A percentile compares a stretch with the other conserved stretches of the same genome.
Evolutionary conservation across 2,329 filamentous ascomycete genomes (phyloP).

Genomic region (Cladosporium cucumerinum): DNA sequence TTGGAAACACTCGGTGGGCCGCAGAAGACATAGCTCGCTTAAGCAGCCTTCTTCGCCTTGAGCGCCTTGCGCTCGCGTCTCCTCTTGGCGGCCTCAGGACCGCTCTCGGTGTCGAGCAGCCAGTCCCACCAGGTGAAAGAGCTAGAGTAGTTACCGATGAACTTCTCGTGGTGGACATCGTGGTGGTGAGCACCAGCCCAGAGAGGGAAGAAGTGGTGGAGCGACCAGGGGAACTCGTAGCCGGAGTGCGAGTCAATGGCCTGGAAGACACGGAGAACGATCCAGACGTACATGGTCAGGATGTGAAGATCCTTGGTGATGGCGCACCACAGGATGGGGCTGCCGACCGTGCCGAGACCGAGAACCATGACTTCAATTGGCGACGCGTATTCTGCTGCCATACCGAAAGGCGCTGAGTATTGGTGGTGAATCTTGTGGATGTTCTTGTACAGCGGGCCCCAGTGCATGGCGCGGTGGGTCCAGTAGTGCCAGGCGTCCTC

Average conservation of each 20-base stretch:
- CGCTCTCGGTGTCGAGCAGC: slow-evolving; percentile 86
- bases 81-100: slow-evolving; percentile 78
- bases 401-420: slow-evolving; percentile 94
- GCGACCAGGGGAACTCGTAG: slow-evolving; percentile 96
- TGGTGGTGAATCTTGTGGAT: slow-evolving; percentile 99
- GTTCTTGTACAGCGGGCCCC: slow-evolving; percentile 89
- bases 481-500: slow-evolving; percentile 99
- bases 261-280: slow-evolving; percentile 87
- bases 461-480: slow-evolving; percentile 88
- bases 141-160: slow-evolving; percentile 96
- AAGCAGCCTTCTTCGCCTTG: slow-evolving; percentile 61
- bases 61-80: slow-evolving; percentile 75
- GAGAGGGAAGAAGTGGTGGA: slow-evolving; percentile 94
- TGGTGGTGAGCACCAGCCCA: slow-evolving; percentile 98
- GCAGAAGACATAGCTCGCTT: not conserved
- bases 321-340: slow-evolving; percentile 78
- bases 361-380: slow-evolving; percentile 96
- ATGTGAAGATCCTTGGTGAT: slow-evolving; percentile 87
- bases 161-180: slow-evolving; percentile 95
- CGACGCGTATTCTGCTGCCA: slow-evolving; percentile 95
- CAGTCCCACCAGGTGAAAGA: slow-evolving; percentile 99
- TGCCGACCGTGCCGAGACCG: slow-evolving; percentile 78
- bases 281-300: slow-evolving; percentile 97
- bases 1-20: not conserved
- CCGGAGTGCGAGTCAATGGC: slow-evolving; percentile 96